Percentiles rank a stretch among this genome's conserved stretches.
These are phyloP conservation scores for Kwoniella sp. DNA, from an alignment of 768 basidiomycete genomes.

Conservation along the genomic window DNA sequence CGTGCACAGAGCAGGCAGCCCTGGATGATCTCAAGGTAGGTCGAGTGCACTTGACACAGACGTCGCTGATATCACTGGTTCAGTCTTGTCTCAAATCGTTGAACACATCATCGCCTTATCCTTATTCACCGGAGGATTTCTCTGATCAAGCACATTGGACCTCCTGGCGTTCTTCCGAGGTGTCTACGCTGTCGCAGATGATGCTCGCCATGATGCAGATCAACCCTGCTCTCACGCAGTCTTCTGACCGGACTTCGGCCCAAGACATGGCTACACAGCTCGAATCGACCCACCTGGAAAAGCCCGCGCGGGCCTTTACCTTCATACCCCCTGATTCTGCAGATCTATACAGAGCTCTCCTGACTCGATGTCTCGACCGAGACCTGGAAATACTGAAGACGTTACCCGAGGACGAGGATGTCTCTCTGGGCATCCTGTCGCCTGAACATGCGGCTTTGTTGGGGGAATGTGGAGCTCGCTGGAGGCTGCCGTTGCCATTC, in stretches of 20 bases:
- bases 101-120: slow-evolving; percentile 77
- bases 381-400: slow-evolving; percentile 89
- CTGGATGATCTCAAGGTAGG: slow-evolving; percentile 80
- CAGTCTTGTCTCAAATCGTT: slow-evolving; percentile 91
- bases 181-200: slow-evolving; percentile 79
- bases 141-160: slow-evolving; percentile 78
- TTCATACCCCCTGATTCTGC: slow-evolving; percentile 88
- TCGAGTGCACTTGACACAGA: too few species aligned
- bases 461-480: slow-evolving; percentile 82
- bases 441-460: slow-evolving; percentile 76
- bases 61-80: background rate
- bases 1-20: slow-evolving; percentile 67
- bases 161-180: slow-evolving; percentile 79
- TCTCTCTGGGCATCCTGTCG: slow-evolving; percentile 87
- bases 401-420: slow-evolving; percentile 87
- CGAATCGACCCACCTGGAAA: slow-evolving; percentile 15
- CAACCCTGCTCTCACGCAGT: slow-evolving; percentile 70
- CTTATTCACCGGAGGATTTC: slow-evolving; percentile 85
- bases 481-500: slow-evolving; percentile 82
- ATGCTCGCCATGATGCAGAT: slow-evolving; percentile 82
- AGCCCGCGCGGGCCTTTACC: slow-evolving; percentile 66
- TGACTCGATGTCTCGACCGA: slow-evolving; percentile 76
- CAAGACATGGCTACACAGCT: slow-evolving; percentile 23
- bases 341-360: slow-evolving; percentile 79
- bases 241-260: slow-evolving; percentile 28